Base-by-base conservation (phyloP, 345 rosid species). In the Salix caprea region DNA sequence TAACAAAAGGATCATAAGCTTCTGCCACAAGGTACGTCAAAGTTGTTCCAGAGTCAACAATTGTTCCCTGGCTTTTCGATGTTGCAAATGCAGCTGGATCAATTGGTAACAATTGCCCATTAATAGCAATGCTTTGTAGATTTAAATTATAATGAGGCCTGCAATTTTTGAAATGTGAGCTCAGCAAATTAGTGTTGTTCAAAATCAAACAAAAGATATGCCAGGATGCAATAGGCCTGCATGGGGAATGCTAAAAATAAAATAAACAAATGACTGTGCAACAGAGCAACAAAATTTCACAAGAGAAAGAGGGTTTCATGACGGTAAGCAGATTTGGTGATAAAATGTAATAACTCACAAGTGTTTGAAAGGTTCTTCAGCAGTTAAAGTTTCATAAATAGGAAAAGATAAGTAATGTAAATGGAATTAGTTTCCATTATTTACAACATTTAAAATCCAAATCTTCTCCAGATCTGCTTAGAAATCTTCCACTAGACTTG, bases 91-190 rank as follows among this genome's bases (percentile, higher is more conserved):
- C 94, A 0, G 98, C 86, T 0, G 91, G 82, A 79, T 94, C 91
- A 75, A 94, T 89, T 1, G 90, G 75, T 71, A 96, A 77, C 78
- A 66, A 77, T 82, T 85, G 92, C 11, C 97, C 93, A 73, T 84
- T 87, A 40, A 96, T 97, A 9, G 99, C 86, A 82, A 96, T 96
- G 87, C 97, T 94, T 86, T 82, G 88, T 52, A 96, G 89, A 82
- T 94, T 86, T 86, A 96, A 90, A 83, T 96, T 96, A 87, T 96
- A 96, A 88, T 96, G 99, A 69, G 98, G 87, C 97, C 99, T 96
- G 70, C 65, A 73, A 76, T 74, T 73, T 66, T 48, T 42, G 75
- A 58, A 73, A 65, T 73, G 56, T 75, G 78, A 84, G 67, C 50
- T 50, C 26, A 28, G 64, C 68, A 75, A 65, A 68, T 21, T 66